Evolutionary conservation across 768 basidiomycete genomes (phyloP), one percentile per base, ranked within the genome.

Genomic region (Kockovaella imperatae): DNA sequence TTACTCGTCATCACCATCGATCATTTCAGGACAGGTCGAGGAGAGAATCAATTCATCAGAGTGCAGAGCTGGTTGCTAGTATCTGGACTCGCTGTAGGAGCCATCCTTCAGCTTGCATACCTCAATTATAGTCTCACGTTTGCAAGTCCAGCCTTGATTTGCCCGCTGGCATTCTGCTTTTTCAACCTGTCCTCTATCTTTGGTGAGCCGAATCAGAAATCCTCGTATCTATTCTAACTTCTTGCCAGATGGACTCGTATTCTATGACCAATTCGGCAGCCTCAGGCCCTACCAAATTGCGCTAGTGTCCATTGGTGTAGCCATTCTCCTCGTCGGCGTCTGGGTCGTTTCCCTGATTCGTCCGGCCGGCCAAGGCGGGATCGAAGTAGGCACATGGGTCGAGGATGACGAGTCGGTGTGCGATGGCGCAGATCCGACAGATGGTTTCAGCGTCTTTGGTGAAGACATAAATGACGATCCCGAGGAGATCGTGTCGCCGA

Each of bases 91-190:
- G 76, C 80, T 20, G 73, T 77, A 0, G 86, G 87, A 60, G 88
- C 86, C 5, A 64, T 91, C 21, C 73, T 86, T 31, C 89, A 93
- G 59, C 69, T 76, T 29, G 68, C 71, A 24, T 73, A 74, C 52
- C 60, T 74, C 11, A 74, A 74, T 53, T 65, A 71, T 39, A 69
- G 71, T 5, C 56, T 95, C 42, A 76, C 84, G 20, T 74, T 90
- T 29, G 87, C 85, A 8, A 82, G 86, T 64, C 89, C 89, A 1
- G 87, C 84, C 0, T 71, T 88, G 40, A 85, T 90, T 26, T 88
- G 87, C 67, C 87, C 87, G 80, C 82, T 87, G 65, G 88, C 89
- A 4, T 96, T 93, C 73, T 93, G 88, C 70, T 87, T 89, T 70
- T 96, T 93, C 73, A 96, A 93, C 67, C 68, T 91, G 13, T 87